phyloP scores from a whole-genome alignment of 257 asterid genomes.

The Salvia miltiorrhiza region DNA sequence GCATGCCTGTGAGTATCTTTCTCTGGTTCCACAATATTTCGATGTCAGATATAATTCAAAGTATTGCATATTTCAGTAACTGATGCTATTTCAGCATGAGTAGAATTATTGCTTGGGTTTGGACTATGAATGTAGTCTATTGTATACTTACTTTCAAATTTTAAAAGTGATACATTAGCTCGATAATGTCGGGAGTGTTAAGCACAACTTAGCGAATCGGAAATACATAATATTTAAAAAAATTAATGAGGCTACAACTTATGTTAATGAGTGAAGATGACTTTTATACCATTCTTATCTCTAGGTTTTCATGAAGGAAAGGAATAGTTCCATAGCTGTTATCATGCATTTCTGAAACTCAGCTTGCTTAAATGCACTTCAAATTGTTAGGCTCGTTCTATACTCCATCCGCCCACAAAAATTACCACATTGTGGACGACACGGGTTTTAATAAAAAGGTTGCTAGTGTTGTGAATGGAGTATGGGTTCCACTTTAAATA shows the following conservation, averaged over 20 bases:
- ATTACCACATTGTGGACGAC: too few species aligned
- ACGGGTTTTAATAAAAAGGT: too few species aligned
- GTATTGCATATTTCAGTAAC: background rate
- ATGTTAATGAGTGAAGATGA: background rate
- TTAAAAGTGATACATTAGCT: background rate
- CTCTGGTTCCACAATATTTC: constrained; percentile 19
- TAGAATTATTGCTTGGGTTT: background rate
- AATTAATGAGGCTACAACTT: background rate
- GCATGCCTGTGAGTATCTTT: constrained; percentile 66
- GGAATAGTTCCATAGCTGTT: background rate
- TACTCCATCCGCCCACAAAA: too few species aligned
- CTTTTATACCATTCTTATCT: constrained; percentile 3
- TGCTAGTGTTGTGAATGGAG: too few species aligned
- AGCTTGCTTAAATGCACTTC: background rate
- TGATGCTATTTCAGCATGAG: constrained; percentile 6
- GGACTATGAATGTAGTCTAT: background rate
- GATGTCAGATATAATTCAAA: background rate
- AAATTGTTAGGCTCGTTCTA: background rate
- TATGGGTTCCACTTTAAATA: too few species aligned
- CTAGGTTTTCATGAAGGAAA: constrained; percentile 10
- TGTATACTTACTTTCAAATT: background rate
- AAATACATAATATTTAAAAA: too few species aligned
- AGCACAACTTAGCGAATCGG: background rate
- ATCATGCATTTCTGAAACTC: background rate
- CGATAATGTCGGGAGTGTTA: background rate